Evolutionary conservation across 169 alveolate species (phyloP).

Genomic region (Plasmodium cynomolgi): DNA sequence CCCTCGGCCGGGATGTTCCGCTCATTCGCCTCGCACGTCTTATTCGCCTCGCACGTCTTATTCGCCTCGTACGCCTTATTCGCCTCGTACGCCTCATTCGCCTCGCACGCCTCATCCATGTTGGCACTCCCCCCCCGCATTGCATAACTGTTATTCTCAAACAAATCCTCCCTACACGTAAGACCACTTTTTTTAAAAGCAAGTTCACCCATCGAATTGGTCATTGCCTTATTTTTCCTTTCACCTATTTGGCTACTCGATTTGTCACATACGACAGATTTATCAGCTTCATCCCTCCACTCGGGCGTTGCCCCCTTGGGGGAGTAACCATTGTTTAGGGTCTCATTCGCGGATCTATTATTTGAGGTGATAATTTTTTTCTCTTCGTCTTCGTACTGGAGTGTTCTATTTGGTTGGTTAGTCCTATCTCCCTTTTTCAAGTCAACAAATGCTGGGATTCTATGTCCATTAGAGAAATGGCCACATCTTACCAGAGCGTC

Average conservation of each 20-base stretch:
- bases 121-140: neutral
- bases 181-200: neutral
- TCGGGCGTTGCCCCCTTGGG: neutral
- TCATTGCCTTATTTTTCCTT: neutral
- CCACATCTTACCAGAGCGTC: neutral
- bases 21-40: neutral
- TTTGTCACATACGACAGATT: neutral
- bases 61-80: neutral
- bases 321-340: neutral
- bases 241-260: neutral
- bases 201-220: neutral
- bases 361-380: neutral
- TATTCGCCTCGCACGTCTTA: neutral
- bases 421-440: neutral
- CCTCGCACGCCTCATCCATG: neutral
- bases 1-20: neutral
- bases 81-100: neutral
- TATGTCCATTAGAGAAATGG: slow-evolving; percentile 1
- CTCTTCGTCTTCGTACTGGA: neutral
- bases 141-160: neutral
- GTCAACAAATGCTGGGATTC: neutral
- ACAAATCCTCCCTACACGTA: neutral
- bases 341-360: neutral
- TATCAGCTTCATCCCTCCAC: neutral
- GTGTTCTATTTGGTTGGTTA: neutral